These are phyloP conservation scores for Microsporum ferrugineum DNA, from an alignment of 2,329 filamentous ascomycete species.

Conservation along the genomic window DNA sequence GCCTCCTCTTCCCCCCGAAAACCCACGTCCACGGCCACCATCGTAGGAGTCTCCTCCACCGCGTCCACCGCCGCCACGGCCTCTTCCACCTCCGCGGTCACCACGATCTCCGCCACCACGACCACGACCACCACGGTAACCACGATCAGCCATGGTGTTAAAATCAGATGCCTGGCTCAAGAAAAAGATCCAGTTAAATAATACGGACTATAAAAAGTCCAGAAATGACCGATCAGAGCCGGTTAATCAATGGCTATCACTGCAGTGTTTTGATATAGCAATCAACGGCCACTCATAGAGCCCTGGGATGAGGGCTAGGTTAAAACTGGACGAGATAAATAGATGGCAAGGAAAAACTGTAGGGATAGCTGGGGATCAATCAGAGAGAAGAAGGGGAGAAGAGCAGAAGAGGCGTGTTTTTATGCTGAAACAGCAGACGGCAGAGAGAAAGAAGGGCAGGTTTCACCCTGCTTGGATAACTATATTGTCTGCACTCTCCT, in stretches of 20 bases:
- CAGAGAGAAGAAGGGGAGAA: neutral
- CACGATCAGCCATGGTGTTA: neutral
- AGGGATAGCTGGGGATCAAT: neutral
- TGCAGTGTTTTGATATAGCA: neutral
- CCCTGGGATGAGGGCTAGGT: neutral
- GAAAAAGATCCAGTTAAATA: neutral
- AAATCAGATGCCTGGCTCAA: neutral
- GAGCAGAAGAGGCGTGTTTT: neutral
- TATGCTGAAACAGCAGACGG: too few species aligned
- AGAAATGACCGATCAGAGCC: neutral
- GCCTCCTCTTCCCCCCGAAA: constrained; percentile 18
- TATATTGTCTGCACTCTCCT: neutral
- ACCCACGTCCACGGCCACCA: constrained; percentile 17
- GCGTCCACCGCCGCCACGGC: constrained; percentile 11
- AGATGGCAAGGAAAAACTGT: neutral
- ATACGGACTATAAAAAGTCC: neutral
- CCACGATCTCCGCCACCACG: constrained; percentile 2
- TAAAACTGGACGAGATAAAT: neutral
- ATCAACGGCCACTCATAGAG: neutral
- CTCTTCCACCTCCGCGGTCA: constrained; percentile 4
- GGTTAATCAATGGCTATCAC: neutral
- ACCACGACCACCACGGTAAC: constrained; percentile 1
- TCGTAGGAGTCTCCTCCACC: constrained; percentile 16
- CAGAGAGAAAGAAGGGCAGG: neutral
- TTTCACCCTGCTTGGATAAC: neutral